phyloP scores from a whole-genome alignment of 352 stramenopile genomes.

The Globisporangium carolinianum region DNA sequence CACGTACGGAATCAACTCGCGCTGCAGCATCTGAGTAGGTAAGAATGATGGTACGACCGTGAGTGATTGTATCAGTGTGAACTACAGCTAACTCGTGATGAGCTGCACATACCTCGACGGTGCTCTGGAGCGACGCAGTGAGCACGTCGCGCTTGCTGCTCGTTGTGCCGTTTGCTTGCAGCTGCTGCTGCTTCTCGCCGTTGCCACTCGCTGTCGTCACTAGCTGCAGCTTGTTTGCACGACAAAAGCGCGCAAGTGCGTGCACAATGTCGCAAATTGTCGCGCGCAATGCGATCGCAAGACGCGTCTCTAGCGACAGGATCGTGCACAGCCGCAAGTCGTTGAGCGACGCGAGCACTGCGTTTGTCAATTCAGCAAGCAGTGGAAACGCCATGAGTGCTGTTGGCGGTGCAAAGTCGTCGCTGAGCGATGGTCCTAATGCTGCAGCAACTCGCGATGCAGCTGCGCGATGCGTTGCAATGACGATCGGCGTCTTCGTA shows the following conservation, averaged over 20 bases:
- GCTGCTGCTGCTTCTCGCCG: conserved; percentile 5
- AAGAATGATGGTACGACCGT: not conserved
- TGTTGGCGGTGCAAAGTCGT: conserved; percentile 60
- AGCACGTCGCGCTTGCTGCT: conserved; percentile 18
- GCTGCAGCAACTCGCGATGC: conserved; percentile 4
- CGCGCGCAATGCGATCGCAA: conserved; percentile 51
- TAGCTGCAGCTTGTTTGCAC: conserved; percentile 37
- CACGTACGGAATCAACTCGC: conserved; percentile 57
- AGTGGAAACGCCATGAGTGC: conserved; percentile 86
- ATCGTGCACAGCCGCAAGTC: conserved; percentile 78
- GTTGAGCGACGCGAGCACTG: conserved; percentile 73
- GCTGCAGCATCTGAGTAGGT: conserved; percentile 32
- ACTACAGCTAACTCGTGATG: no score
- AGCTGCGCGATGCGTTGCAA: conserved; percentile 58
- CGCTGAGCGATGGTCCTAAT: conserved; percentile 6
- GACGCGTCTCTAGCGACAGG: conserved; percentile 44
- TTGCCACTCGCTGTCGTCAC: no score
- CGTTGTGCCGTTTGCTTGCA: not conserved
- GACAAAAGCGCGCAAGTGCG: conserved; percentile 45
- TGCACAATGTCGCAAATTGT: conserved; percentile 40
- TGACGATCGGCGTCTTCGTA: conserved; percentile 56
- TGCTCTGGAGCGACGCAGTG: conserved; percentile 37
- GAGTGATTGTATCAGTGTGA: not conserved
- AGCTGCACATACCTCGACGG: conserved; percentile 36
- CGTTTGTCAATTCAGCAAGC: conserved; percentile 81